Conservation (phyloP, 768 basidiomycete genomes). For the Hemileccinum impolitum region DNA sequence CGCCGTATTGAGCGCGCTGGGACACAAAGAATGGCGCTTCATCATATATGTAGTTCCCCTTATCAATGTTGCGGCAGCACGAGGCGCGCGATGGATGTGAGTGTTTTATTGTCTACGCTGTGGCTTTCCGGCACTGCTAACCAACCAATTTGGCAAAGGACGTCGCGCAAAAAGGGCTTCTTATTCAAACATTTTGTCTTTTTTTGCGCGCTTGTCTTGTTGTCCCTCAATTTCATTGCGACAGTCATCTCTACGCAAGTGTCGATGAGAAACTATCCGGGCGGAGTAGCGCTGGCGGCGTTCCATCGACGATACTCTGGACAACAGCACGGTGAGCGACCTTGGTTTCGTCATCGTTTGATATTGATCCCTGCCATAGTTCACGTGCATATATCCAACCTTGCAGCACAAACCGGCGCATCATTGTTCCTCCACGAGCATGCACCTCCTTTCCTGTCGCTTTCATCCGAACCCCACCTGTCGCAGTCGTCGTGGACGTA, state of each 20-base stretch:
- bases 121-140: neutral
- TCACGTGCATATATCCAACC: constrained; percentile 78
- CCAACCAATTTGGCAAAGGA: constrained; percentile 31
- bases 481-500: constrained; percentile 53
- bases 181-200: constrained; percentile 45
- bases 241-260: constrained; percentile 54
- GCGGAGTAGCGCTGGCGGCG: constrained; percentile 63
- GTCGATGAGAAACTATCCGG: constrained; percentile 84
- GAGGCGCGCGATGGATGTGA: constrained; percentile 63
- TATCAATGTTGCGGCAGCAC: constrained; percentile 76
- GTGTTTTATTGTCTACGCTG: constrained; percentile 21
- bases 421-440: constrained; percentile 80
- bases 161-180: constrained; percentile 45
- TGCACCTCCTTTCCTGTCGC: constrained; percentile 44
- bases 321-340: constrained; percentile 29
- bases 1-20: constrained; percentile 64
- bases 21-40: constrained; percentile 99
- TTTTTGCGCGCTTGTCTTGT: constrained; percentile 42
- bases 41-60: constrained; percentile 82
- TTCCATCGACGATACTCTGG: constrained; percentile 54
- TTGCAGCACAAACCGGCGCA: constrained; percentile 87
- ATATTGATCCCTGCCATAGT: constrained; percentile 31
- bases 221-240: constrained; percentile 50
- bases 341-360: neutral
- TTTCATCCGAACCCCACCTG: constrained; percentile 9